Percentiles rank a stretch among this genome's conserved stretches.
Conservation (phyloP, 2,329 filamentous ascomycete species). For the Zymoseptoria passerinii region DNA sequence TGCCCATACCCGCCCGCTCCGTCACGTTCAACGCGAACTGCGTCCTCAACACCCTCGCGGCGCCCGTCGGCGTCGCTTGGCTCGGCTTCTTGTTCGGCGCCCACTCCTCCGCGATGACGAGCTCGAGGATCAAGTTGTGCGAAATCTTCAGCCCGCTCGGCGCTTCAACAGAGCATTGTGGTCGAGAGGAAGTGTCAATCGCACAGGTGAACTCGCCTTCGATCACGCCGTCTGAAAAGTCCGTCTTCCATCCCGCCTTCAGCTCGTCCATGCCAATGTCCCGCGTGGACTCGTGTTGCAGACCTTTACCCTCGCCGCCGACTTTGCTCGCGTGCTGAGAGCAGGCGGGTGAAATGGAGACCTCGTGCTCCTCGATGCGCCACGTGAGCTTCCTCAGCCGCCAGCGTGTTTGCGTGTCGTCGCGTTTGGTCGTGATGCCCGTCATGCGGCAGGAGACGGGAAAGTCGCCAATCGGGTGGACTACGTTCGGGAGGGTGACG, state of each 20-base stretch:
- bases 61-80: constrained; percentile 75
- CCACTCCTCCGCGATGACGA: constrained; percentile 91
- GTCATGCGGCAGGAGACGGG: constrained; percentile 72
- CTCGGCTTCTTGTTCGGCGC: constrained; percentile 59
- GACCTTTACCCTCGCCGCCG: constrained; percentile 58
- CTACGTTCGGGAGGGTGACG: constrained; percentile 71
- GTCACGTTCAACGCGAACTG: constrained; percentile 80
- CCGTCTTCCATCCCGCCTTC: constrained; percentile 83
- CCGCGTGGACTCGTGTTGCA: constrained; percentile 65
- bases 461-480: constrained; percentile 80
- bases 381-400: constrained; percentile 84
- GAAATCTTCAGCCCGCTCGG: constrained; percentile 67
- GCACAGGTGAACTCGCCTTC: constrained; percentile 69
- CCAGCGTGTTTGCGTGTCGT: constrained; percentile 69
- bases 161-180: constrained; percentile 70
- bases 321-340: constrained; percentile 61
- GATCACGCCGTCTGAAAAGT: constrained; percentile 59
- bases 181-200: constrained; percentile 54
- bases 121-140: constrained; percentile 81
- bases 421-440: constrained; percentile 67
- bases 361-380: constrained; percentile 83
- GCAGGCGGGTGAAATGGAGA: constrained; percentile 72
- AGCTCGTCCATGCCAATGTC: constrained; percentile 73
- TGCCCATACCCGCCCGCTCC: constrained; percentile 74
- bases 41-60: constrained; percentile 84